phyloP scores from a whole-genome alignment of 257 asterid genomes.

The Forsythia viridissima region DNA sequence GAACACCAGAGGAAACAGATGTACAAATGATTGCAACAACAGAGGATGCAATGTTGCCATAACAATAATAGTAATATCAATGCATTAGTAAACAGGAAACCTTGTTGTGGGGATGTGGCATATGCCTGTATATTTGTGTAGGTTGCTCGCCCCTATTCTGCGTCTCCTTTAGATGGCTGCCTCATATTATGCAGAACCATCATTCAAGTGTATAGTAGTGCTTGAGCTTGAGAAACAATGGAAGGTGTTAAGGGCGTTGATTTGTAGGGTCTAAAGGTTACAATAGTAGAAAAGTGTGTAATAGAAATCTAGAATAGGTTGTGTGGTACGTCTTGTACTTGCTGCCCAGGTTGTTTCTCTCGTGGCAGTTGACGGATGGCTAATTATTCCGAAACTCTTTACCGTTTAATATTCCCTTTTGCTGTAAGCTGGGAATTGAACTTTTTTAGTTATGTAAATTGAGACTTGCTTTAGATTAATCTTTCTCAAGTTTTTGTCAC shows the following conservation, averaged over 20 bases:
- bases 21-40: slow-evolving; percentile 51
- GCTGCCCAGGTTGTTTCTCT: slow-evolving; percentile 95
- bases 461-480: background rate
- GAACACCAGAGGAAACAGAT: slow-evolving; percentile 51
- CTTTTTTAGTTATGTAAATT: background rate
- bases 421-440: background rate
- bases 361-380: slow-evolving; percentile 56
- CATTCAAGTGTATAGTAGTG: slow-evolving; percentile 60
- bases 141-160: slow-evolving; percentile 55
- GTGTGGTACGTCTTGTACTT: slow-evolving; percentile 31
- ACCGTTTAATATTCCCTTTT: background rate
- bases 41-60: slow-evolving; percentile 62
- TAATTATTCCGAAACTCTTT: slow-evolving; percentile 8
- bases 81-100: slow-evolving; percentile 18
- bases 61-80: slow-evolving; percentile 15
- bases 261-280: slow-evolving; percentile 32
- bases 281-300: slow-evolving; percentile 28
- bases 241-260: slow-evolving; percentile 14
- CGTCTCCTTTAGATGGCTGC: slow-evolving; percentile 29
- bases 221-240: slow-evolving; percentile 27
- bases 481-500: background rate
- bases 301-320: slow-evolving; percentile 44
- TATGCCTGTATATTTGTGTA: slow-evolving; percentile 69
- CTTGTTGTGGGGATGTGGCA: slow-evolving; percentile 45
- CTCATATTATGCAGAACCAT: slow-evolving; percentile 32